These are phyloP conservation scores for Bolboschoenus planiculmis DNA, from an alignment of 176 grass and related monocot species.

Conservation along the genomic window DNA sequence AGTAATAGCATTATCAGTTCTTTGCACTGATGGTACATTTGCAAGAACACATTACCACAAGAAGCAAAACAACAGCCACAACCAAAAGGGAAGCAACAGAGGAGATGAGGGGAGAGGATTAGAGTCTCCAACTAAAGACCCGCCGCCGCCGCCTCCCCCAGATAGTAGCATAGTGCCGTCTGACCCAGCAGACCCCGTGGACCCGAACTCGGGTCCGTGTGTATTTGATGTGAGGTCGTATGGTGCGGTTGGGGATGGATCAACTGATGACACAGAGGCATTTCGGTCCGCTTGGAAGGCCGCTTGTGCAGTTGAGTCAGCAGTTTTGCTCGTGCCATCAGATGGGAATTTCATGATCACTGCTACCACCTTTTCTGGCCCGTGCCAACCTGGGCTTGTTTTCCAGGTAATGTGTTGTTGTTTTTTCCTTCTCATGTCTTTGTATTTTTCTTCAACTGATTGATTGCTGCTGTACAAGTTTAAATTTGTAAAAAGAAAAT, in stretches of 20 bases:
- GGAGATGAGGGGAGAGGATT: constrained; percentile 19
- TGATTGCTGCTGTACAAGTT: not conserved
- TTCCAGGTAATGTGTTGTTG: constrained; percentile 50
- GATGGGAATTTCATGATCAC: constrained; percentile 74
- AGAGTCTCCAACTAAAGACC: not conserved
- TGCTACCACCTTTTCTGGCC: constrained; percentile 69
- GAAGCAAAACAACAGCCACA: constrained; percentile 21
- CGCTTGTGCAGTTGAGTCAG: constrained; percentile 49
- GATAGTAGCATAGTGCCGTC: constrained; percentile 30
- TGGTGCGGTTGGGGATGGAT: constrained; percentile 56
- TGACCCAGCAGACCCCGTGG: constrained; percentile 29
- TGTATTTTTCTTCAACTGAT: not conserved
- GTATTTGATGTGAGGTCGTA: constrained; percentile 66
- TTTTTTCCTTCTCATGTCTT: not conserved
- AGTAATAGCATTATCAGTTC: constrained; percentile 3
- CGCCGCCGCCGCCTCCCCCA: constrained; percentile 6
- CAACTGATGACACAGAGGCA: constrained; percentile 56
- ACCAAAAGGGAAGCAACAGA: constrained; percentile 15
- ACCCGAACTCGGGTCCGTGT: constrained; percentile 38
- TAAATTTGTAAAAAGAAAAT: not conserved
- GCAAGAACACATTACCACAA: constrained; percentile 69
- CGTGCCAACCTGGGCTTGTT: constrained; percentile 63
- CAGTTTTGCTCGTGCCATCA: constrained; percentile 51
- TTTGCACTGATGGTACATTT: constrained; percentile 21
- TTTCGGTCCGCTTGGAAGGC: constrained; percentile 63